Base-by-base conservation (phyloP, 768 basidiomycete species). In the Leccinum rimulosum region DNA sequence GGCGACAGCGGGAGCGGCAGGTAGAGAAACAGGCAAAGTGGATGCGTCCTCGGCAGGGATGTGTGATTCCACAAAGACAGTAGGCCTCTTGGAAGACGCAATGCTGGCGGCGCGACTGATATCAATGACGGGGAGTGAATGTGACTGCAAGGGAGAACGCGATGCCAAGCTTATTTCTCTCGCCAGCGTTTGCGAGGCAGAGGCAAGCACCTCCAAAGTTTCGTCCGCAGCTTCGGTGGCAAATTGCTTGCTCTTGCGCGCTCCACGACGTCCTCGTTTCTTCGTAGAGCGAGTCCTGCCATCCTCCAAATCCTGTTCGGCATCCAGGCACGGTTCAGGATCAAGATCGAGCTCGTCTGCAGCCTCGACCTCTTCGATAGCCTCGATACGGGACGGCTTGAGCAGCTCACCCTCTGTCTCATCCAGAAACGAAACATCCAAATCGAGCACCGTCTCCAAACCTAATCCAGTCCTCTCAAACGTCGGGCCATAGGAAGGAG, bases 211-310 rank as follows among this genome's bases (percentile, higher is more conserved):
- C 22, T 81, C 80, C 59, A 91, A 76, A 6, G 84, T 85, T 55
- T 81, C 80, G 58, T 88, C 86, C 36, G 76, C 61, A 8, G n/a
- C 61, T 14, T 50, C 70, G 7, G 33, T 55, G 59, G 64, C 12
- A 52, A 63, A 64, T 12, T 72, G 70, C 66, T 88, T 83, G 68
- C 88, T 89, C 76, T 92, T 95, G 54, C 95, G 82, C 3, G 87
- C 84, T 43, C 94, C 93, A 53, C 94, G 82, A 74, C 92, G 95
- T 58, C 91, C 82, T 28, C 91, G 82, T 75, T 88, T 94, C 71
- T 84, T 85, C 49, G 82, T 88, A 50, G 90, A 91, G 11, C 56
- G 86, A 83, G 61, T 79, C 48, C 58, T 69, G 15, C 68, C 74
- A 50, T 68, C 70, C 10, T 79, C 78, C n/a, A 64, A 35, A 17